These are phyloP conservation scores for Fusarium sp. DNA, from an alignment of 2,329 filamentous ascomycete species.

Conservation along the genomic window DNA sequence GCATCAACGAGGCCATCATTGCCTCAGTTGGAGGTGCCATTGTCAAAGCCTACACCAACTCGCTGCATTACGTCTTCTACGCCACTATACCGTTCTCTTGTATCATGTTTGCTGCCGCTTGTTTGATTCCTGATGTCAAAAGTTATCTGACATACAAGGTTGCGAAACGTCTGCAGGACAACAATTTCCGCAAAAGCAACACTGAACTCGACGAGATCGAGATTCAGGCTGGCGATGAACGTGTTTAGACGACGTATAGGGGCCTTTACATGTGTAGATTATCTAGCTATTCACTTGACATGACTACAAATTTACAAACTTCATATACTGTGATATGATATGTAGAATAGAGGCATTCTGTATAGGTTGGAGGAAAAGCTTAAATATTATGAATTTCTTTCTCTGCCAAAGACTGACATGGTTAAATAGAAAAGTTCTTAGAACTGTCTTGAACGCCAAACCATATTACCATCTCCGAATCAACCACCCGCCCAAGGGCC, in stretches of 20 bases:
- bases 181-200: constrained; percentile 20
- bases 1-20: constrained; percentile 51
- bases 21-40: constrained; percentile 51
- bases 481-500: background rate
- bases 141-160: constrained; percentile 58
- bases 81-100: constrained; percentile 56
- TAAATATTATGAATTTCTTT: background rate
- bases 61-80: constrained; percentile 59
- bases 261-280: background rate
- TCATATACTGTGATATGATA: background rate
- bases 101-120: constrained; percentile 53
- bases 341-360: background rate
- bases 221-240: background rate
- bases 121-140: constrained; percentile 58
- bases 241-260: background rate
- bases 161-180: constrained; percentile 56
- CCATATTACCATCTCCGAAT: background rate
- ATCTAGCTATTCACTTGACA: background rate
- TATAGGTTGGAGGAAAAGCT: background rate
- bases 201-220: constrained; percentile 5
- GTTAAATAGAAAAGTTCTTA: constrained; percentile 1
- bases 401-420: background rate
- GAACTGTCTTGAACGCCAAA: background rate
- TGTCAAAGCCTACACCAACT: constrained; percentile 57
- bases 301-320: background rate